Percentiles rank a stretch among this genome's conserved stretches.
These are phyloP conservation scores for Pseudozyma tsukubaensis DNA, from an alignment of 1,284 basidiomycete genomes.

Conservation along the genomic window DNA sequence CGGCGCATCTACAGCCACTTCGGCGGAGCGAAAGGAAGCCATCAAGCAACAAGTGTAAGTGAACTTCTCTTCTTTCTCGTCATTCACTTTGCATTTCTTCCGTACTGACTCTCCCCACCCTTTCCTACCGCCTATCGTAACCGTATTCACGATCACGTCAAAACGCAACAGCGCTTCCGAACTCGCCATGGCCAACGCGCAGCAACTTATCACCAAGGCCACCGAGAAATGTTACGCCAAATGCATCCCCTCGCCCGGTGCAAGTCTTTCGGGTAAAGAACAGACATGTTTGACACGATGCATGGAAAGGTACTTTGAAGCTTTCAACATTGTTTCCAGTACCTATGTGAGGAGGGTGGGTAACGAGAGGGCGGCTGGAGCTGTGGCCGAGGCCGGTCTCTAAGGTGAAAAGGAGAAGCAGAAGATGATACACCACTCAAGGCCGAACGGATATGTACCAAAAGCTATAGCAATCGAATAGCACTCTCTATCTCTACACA, in stretches of 20 bases:
- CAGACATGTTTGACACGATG: slow-evolving; percentile 65
- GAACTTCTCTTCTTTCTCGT: not conserved
- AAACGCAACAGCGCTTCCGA: slow-evolving; percentile 31
- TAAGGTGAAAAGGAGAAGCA: not conserved
- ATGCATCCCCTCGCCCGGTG: slow-evolving; percentile 60
- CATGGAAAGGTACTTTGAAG: slow-evolving; percentile 67
- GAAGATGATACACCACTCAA: too few relatives aligned
- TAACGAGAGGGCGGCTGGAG: slow-evolving; percentile 53
- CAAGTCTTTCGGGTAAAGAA: slow-evolving; percentile 61
- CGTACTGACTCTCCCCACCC: not conserved
- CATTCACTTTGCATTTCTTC: not conserved
- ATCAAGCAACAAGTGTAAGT: slow-evolving; percentile 65
- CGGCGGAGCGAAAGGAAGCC: slow-evolving; percentile 63
- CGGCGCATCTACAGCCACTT: slow-evolving; percentile 25
- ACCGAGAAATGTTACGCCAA: slow-evolving; percentile 67
- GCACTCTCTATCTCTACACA: too few relatives aligned
- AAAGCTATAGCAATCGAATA: not conserved
- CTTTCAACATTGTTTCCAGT: slow-evolving; percentile 63
- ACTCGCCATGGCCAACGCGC: slow-evolving; percentile 64
- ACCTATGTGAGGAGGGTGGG: slow-evolving; percentile 60
- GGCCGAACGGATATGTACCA: not conserved
- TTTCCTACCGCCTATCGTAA: not conserved
- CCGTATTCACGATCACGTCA: not conserved
- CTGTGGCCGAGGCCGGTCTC: slow-evolving; percentile 45
- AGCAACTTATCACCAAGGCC: slow-evolving; percentile 66